These are phyloP conservation scores for Plenodomus biglobosus DNA, from an alignment of 2,329 filamentous ascomycete species.

Conservation along the genomic window DNA sequence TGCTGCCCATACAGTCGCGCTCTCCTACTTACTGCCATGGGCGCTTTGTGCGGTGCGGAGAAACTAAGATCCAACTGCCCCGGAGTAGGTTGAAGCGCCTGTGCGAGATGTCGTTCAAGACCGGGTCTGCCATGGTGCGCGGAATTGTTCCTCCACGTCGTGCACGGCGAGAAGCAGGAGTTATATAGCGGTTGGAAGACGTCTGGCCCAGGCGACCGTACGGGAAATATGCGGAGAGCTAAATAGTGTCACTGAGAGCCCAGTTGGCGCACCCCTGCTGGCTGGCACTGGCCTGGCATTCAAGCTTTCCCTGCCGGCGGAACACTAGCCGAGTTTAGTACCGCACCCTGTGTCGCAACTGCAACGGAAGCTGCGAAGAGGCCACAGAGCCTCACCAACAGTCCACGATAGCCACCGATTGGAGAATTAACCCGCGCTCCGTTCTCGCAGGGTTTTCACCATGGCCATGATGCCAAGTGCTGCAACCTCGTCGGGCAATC, in stretches of 20 bases:
- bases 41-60: constrained; percentile 92
- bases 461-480: constrained; percentile 53
- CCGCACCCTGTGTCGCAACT: constrained; percentile 17
- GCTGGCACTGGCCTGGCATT: constrained; percentile 20
- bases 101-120: constrained; percentile 89
- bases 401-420: constrained; percentile 28
- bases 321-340: constrained; percentile 24
- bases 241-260: constrained; percentile 33
- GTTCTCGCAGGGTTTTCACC: constrained; percentile 25
- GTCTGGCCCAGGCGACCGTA: not conserved
- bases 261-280: constrained; percentile 18
- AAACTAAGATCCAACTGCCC: constrained; percentile 90
- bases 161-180: constrained; percentile 7
- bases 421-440: constrained; percentile 29
- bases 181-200: constrained; percentile 5
- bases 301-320: constrained; percentile 29
- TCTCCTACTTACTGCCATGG: constrained; percentile 84
- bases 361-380: constrained; percentile 20
- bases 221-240: constrained; percentile 22
- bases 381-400: constrained; percentile 37
- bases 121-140: constrained; percentile 49
- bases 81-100: constrained; percentile 89
- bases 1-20: not conserved
- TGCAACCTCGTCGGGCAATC: constrained; percentile 41
- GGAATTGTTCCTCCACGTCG: constrained; percentile 6